Evolutionary conservation across 768 basidiomycete species (phyloP).

Genomic region (Cystofilobasidium capitatum): DNA sequence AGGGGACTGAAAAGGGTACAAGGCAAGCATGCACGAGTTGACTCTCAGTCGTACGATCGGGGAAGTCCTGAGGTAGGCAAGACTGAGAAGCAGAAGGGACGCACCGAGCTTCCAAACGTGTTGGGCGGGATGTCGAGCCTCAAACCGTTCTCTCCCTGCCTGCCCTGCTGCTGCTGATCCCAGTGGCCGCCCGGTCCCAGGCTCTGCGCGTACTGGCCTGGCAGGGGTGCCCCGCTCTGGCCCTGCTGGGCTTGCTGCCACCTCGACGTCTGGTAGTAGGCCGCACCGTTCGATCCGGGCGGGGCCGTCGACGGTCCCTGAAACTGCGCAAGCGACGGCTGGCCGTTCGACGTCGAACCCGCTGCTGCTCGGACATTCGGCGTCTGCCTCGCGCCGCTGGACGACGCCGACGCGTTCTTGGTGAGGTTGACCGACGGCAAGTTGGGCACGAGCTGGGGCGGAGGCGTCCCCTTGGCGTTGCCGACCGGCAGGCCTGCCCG

Average conservation of each 20-base stretch:
- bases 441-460: background rate
- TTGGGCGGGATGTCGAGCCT: background rate
- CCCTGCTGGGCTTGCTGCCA: background rate
- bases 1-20: background rate
- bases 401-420: background rate
- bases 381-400: background rate
- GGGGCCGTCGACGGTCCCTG: background rate
- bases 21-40: background rate
- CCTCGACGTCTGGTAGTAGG: background rate
- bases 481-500: conserved; percentile 1
- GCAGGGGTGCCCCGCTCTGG: background rate
- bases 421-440: background rate
- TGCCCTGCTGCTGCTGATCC: background rate
- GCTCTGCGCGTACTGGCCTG: background rate
- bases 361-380: background rate
- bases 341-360: background rate
- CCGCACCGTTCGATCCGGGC: background rate
- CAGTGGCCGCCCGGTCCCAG: background rate
- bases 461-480: no score
- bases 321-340: background rate
- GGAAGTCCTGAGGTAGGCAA: background rate
- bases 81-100: background rate
- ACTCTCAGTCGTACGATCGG: background rate
- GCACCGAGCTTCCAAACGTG: background rate
- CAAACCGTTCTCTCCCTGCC: background rate